Evolutionary conservation across 495 filamentous ascomycete genomes (phyloP).

Genomic region (Monascus purpureus): DNA sequence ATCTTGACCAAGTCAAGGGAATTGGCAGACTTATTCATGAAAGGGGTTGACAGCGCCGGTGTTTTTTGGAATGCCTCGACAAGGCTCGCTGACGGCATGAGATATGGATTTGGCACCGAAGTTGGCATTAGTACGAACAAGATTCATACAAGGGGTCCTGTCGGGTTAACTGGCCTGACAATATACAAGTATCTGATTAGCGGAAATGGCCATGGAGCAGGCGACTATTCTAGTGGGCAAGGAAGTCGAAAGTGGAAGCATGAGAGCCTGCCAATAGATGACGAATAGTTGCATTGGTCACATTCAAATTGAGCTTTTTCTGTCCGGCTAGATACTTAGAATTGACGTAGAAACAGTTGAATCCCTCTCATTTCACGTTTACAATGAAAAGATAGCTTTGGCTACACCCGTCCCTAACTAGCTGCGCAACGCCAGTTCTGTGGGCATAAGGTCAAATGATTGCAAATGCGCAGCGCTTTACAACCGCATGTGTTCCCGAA

Average conservation of each 20-base stretch:
- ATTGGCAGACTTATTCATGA: conserved; percentile 66
- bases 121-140: conserved; percentile 98
- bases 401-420: too few species aligned
- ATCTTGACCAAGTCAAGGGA: conserved; percentile 59
- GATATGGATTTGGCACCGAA: conserved; percentile 95
- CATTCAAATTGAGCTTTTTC: too few species aligned
- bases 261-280: conserved; percentile 32
- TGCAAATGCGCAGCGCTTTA: too few species aligned
- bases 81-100: conserved; percentile 88
- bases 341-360: not conserved
- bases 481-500: too few species aligned
- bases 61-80: conserved; percentile 97
- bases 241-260: conserved; percentile 56
- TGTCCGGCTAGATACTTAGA: too few species aligned
- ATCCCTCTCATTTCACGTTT: too few species aligned
- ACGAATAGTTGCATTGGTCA: too few species aligned
- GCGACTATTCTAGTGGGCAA: conserved; percentile 55
- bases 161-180: conserved; percentile 86
- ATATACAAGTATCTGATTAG: conserved; percentile 91
- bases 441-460: too few species aligned
- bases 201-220: conserved; percentile 64
- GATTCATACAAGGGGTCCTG: conserved; percentile 86
- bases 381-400: too few species aligned
- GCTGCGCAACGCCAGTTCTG: too few species aligned
- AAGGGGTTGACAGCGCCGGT: conserved; percentile 72